A percentile compares a stretch with the other conserved stretches of the same genome.
These are phyloP conservation scores for Oryza glumipatula DNA, from an alignment of 176 grass and related monocot species.

Conservation along the genomic window DNA sequence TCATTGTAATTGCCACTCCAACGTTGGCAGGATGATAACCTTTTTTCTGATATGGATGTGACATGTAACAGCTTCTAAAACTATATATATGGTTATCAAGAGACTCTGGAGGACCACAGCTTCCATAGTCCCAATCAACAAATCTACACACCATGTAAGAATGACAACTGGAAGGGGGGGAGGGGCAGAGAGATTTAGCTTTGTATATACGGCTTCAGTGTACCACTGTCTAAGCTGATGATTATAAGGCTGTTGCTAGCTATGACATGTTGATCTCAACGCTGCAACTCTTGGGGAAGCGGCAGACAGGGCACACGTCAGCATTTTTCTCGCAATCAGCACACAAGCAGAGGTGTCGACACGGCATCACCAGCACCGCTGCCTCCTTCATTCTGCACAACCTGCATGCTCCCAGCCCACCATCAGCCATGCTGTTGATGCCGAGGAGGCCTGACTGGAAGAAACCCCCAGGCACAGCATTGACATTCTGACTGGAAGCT, in stretches of 20 bases:
- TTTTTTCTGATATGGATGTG: neutral
- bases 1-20: neutral
- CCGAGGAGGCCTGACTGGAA: conserved; percentile 31
- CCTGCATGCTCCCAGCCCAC: conserved; percentile 37
- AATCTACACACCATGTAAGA: neutral
- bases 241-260: conserved; percentile 17
- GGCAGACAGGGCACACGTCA: conserved; percentile 51
- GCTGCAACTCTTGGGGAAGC: conserved; percentile 49
- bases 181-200: neutral
- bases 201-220: conserved; percentile 29
- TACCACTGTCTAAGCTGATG: neutral
- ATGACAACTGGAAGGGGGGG: neutral
- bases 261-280: conserved; percentile 59
- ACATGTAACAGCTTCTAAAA: neutral
- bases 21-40: neutral
- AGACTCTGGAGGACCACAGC: neutral
- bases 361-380: conserved; percentile 58
- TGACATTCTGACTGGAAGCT: conserved; percentile 25
- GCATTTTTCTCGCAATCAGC: conserved; percentile 41
- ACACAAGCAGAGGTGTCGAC: conserved; percentile 70
- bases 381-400: conserved; percentile 39
- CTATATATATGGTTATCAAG: neutral
- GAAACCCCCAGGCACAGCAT: conserved; percentile 2
- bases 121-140: neutral
- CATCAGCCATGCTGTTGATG: neutral